Evolutionary conservation across 2,329 filamentous ascomycete genomes (phyloP).

Genomic region (Talaromyces sp.): DNA sequence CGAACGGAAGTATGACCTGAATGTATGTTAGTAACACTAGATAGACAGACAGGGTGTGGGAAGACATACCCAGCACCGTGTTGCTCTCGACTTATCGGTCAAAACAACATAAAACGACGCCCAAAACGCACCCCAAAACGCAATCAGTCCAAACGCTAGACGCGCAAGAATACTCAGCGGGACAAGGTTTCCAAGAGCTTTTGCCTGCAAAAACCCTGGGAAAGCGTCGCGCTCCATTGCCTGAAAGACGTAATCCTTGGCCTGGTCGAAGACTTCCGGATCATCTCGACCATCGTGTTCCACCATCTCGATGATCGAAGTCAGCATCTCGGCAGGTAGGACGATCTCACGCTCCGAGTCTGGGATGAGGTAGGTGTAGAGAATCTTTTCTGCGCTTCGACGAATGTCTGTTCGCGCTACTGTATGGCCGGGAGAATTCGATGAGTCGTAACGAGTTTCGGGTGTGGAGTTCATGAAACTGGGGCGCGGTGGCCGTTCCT

Average conservation of each 20-base stretch:
- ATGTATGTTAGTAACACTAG: slow-evolving; percentile 20
- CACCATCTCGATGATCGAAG: slow-evolving; percentile 80
- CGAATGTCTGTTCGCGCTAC: slow-evolving; percentile 87
- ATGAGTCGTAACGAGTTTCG: slow-evolving; percentile 66
- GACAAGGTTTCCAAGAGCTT: slow-evolving; percentile 92
- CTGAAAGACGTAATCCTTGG: slow-evolving; percentile 99
- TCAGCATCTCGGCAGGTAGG: slow-evolving; percentile 79
- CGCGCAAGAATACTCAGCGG: slow-evolving; percentile 84
- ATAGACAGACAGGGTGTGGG: neutral
- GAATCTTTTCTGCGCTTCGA: slow-evolving; percentile 92
- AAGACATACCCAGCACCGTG: slow-evolving; percentile 74
- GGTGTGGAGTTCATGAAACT: slow-evolving; percentile 62
- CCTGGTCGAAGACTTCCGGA: slow-evolving; percentile 93
- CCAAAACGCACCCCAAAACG: slow-evolving; percentile 93
- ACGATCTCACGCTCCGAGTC: slow-evolving; percentile 97
- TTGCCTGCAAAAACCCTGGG: slow-evolving; percentile 89
- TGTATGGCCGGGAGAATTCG: slow-evolving; percentile 73
- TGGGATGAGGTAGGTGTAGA: slow-evolving; percentile 94
- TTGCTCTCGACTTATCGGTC: slow-evolving; percentile 69
- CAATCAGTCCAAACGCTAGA: slow-evolving; percentile 76
- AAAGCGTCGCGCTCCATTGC: slow-evolving; percentile 99
- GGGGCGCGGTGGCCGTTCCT: slow-evolving; percentile 51
- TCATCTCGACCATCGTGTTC: slow-evolving; percentile 91
- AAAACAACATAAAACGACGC: slow-evolving; percentile 90
- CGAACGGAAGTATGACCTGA: slow-evolving; percentile 82